Conservation (phyloP, 306 rosid genomes). For the Canavalia ensiformis region DNA sequence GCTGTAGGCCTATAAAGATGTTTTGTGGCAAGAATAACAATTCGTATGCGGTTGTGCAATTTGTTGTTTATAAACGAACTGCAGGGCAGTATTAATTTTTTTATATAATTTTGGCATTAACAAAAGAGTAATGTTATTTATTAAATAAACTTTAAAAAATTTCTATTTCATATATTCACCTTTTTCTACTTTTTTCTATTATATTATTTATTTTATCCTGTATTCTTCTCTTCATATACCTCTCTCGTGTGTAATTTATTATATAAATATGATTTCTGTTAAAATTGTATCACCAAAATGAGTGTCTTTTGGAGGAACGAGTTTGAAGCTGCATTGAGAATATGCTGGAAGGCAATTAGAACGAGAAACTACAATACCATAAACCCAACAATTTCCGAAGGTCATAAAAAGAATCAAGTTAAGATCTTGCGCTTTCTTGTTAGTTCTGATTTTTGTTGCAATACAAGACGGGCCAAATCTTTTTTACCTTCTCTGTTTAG, state of each 20-base stretch:
- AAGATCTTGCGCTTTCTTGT: conserved; percentile 69
- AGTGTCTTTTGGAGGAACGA: not conserved
- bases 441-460: conserved; percentile 67
- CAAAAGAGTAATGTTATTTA: no score
- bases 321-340: not conserved
- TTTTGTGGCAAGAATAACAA: conserved; percentile 15
- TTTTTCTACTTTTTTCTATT: no score
- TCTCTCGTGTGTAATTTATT: no score
- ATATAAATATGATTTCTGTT: no score
- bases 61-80: conserved; percentile 4
- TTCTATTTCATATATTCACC: no score
- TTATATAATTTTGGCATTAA: no score
- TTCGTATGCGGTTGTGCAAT: not conserved
- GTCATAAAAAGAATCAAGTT: conserved; percentile 39
- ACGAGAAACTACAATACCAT: not conserved
- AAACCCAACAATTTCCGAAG: not conserved
- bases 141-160: no score
- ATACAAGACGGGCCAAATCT: conserved; percentile 66
- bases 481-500: conserved; percentile 87
- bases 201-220: no score
- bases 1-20: conserved; percentile 7
- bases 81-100: not conserved
- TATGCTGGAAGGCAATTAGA: not conserved
- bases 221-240: no score
- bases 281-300: not conserved